Base-by-base conservation (phyloP, 2,329 filamentous ascomycete genomes). In the Shiraia sp. region DNA sequence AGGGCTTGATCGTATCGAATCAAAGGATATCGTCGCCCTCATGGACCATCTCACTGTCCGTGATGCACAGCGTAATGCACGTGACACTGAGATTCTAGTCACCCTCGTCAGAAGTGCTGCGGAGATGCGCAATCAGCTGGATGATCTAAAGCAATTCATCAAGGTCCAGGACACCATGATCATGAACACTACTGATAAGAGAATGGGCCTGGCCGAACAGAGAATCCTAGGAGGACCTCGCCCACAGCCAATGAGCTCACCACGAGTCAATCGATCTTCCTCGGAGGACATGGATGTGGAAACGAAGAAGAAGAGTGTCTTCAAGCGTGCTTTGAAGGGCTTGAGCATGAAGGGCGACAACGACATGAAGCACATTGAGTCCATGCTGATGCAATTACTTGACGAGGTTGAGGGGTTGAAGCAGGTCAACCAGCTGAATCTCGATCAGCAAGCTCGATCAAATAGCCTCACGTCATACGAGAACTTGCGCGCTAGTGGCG, bases 41-140 rank as follows among this genome's bases (percentile, higher is more conserved):
- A 99, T 99, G 93, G 92, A 99, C 65, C 93, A 99, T 70, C 84
- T 99, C 49, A 97, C 95, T 66, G 93, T 97, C 50, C 87, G 93
- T 25, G 93, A 99, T 72, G 93, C 92, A 28, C 92, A 97, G 72
- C 86, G 93, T 45, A 97, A 93, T 70, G 93, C 93, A 32, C 83
- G 93, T 31, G 93, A 99, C 61, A 97, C 93, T 0, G 93, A 99
- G 70, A 96, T 99, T 40, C 77, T 99, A 13, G 89, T 96, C 32
- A 92, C 93, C 0, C 81, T 99, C 23, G 93, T 99, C 47, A 86
- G 92, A 45, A 91, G 90, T 40, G 92, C 93, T 3, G 86, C 93
- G 10, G 93, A 99, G 71, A 97, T 97, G 91, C 89, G 92, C 51
- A 95, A 88, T 56, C 95, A 90, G 1, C 95, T 97, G 64, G 89